Percentiles rank a stretch among this genome's conserved stretches.
These are phyloP conservation scores for Diophrys sp. DNA, from an alignment of 73 alveolate species.

Conservation along the genomic window DNA sequence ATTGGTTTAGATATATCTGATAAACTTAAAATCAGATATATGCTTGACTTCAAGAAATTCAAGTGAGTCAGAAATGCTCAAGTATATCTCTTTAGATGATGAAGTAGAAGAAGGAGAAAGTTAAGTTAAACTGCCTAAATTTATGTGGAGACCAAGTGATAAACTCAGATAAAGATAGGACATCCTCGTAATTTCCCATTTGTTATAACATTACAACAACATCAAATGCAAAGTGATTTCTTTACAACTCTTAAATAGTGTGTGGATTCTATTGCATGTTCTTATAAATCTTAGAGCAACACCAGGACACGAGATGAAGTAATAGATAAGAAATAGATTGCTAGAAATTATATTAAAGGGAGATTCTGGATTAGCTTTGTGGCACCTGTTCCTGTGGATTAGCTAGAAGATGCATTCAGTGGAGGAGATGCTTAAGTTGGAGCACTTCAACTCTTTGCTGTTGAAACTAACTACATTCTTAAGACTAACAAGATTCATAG, in stretches of 20 bases:
- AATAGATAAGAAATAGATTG: conserved; percentile 44
- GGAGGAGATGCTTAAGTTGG: neutral
- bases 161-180: conserved; percentile 21
- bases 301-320: conserved; percentile 60
- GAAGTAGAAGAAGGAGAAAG: neutral
- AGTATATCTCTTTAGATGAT: neutral
- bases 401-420: neutral
- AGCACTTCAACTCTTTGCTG: conserved; percentile 28
- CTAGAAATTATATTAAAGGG: conserved; percentile 34
- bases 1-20: no score
- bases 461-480: conserved; percentile 37
- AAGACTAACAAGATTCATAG: conserved; percentile 30
- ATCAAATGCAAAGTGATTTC: neutral
- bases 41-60: no score
- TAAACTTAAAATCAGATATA: no score
- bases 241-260: conserved; percentile 14
- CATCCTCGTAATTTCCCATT: conserved; percentile 31
- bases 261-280: conserved; percentile 56
- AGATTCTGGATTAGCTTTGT: conserved; percentile 67
- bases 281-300: conserved; percentile 65
- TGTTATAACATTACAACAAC: conserved; percentile 19
- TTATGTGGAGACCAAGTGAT: conserved; percentile 10
- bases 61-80: no score
- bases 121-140: conserved; percentile 2
- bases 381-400: conserved; percentile 62